Conservation (phyloP, 139 green algal genomes). For the Dunaliella sp. region DNA sequence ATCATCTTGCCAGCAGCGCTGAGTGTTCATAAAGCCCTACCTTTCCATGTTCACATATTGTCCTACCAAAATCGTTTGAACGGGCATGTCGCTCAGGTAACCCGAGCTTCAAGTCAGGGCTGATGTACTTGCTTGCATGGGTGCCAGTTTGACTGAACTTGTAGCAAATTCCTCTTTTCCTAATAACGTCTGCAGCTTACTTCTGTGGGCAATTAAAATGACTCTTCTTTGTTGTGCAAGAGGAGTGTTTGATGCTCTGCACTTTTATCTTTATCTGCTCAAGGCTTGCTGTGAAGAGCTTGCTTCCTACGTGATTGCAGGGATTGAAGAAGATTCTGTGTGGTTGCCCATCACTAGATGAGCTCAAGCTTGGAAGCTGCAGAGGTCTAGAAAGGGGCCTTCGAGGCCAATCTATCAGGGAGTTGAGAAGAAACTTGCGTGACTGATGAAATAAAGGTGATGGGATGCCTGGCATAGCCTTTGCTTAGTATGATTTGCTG, state of each 20-base stretch:
- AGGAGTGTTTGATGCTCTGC: background rate
- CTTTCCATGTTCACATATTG: too few relatives aligned
- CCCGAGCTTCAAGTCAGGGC: too few relatives aligned
- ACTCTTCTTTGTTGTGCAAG: background rate
- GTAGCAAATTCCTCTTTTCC: background rate
- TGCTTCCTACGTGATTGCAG: background rate
- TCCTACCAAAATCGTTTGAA: too few relatives aligned
- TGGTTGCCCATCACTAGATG: background rate
- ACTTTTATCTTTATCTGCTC: background rate
- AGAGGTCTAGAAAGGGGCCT: background rate
- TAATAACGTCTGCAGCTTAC: background rate
- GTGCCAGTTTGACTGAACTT: background rate
- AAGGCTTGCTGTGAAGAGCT: background rate
- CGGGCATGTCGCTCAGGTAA: too few relatives aligned
- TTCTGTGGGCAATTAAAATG: background rate
- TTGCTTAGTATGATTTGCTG: too few relatives aligned
- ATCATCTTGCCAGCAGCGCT: too few relatives aligned
- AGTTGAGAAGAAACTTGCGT: background rate
- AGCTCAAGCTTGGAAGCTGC: background rate
- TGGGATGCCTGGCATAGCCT: too few relatives aligned
- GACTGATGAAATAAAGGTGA: too few relatives aligned
- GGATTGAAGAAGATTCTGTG: background rate
- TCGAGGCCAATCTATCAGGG: background rate
- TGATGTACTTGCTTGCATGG: too few relatives aligned
- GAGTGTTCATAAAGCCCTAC: too few relatives aligned